Evolutionary conservation across 768 basidiomycete genomes (phyloP), one percentile per base, ranked within the genome.

Genomic region (Serendipita sp.): DNA sequence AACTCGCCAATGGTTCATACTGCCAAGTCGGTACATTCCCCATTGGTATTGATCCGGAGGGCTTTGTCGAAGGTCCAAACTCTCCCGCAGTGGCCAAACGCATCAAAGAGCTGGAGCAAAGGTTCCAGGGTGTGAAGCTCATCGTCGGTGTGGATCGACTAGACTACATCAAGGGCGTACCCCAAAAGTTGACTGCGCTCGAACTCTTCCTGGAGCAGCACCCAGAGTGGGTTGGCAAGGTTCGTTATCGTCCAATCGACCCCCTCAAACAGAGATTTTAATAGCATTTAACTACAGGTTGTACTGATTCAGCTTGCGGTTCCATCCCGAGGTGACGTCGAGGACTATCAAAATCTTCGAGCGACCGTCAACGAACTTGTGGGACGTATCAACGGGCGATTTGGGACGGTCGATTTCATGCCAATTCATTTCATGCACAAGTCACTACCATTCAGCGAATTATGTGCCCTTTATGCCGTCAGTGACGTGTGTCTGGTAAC

Each of bases 391-490:
- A 99, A 99, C 71, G 96, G 96, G 5, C 87, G 93, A 7, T 99
- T 99, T 69, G 96, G 96, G 31, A 98, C 96, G 1, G 93, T 98
- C 70, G 96, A 99, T 68, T 98, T 95, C 72, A 96, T 97, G 91
- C 96, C 96, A 3, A 98, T 99, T 64, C 96, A 98, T 74, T 98
- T 96, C 74, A 91, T 98, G 90, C 95, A 98, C 80, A 94, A 94
- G 74, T 87, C 84, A 66, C 77, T 98, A 61, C 75, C 84, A 0
- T 94, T 97, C 70, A 90, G 96, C 71, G 96, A 99, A 71, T 81
- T 99, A 5, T 94, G 92, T 64, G 96, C 96, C n/a, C 80, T 99
- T 62, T 99, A 98, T 71, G 92, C 95, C 22, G 81, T 97, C 68
- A 90, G 89, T 70, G 96, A 98, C 70, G 95, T 94, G 38, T 98